A percentile compares a stretch with the other conserved stretches of the same genome.
Evolutionary conservation across 2,329 filamentous ascomycete genomes (phyloP).

Genomic region (Tolypocladium endophyticum): DNA sequence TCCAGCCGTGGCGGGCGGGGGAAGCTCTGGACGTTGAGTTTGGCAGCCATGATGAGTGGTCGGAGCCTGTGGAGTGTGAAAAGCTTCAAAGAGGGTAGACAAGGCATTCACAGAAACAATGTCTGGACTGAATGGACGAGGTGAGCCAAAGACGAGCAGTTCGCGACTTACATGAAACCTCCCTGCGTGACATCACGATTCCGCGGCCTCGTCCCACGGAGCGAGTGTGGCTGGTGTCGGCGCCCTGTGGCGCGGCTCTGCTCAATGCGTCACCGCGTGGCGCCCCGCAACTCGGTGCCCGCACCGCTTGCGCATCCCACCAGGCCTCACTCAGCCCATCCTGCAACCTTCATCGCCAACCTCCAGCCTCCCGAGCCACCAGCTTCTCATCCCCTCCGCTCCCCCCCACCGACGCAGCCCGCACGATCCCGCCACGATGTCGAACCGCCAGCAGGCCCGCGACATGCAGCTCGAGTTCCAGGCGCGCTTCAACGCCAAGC

Average conservation of each 20-base stretch:
- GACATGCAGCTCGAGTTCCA: conserved; percentile 56
- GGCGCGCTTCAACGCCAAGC: conserved; percentile 52
- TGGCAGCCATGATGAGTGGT: conserved; percentile 14
- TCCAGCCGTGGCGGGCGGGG: conserved; percentile 49
- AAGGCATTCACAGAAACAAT: neutral
- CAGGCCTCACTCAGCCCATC: neutral
- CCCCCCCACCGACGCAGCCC: neutral
- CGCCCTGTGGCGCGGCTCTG: neutral
- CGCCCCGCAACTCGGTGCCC: conserved; percentile 5
- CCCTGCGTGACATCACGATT: neutral
- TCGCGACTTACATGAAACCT: neutral
- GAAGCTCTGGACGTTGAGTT: conserved; percentile 45
- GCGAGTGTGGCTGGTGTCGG: neutral
- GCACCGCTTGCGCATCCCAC: conserved; percentile 1
- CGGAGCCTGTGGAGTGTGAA: neutral
- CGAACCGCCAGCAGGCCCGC: conserved; percentile 46
- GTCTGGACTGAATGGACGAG: neutral
- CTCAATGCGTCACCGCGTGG: conserved; percentile 5
- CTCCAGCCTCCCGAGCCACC: neutral
- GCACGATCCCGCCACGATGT: conserved; percentile 39
- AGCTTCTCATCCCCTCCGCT: neutral
- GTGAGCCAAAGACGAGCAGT: neutral
- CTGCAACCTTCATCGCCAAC: neutral
- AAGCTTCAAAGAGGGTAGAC: too few relatives aligned
- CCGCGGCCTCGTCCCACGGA: neutral